Percentiles rank a stretch among this genome's conserved stretches.
These are phyloP conservation scores for Euphorbia celastroides DNA, from an alignment of 441 rosid species.

Conservation along the genomic window DNA sequence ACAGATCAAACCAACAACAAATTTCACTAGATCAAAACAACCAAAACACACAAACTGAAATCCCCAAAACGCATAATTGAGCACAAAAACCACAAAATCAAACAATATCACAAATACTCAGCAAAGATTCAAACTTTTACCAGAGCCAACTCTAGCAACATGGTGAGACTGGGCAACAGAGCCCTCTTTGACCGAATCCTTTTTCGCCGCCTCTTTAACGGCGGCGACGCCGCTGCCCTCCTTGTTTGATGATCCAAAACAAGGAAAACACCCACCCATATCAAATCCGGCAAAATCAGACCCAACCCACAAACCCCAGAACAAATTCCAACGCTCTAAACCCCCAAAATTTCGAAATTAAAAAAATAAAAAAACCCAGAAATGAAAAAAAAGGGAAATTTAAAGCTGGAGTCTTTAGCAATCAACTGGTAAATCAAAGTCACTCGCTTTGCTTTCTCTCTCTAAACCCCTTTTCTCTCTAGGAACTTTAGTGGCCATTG, in stretches of 20 bases:
- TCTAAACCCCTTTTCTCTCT: constrained; percentile 28
- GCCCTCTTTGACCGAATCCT: constrained; percentile 71
- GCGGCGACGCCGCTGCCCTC: constrained; percentile 38
- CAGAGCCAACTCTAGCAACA: constrained; percentile 53
- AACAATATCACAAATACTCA: constrained; percentile 1
- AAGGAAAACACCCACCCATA: constrained; percentile 96
- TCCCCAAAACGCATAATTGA: constrained; percentile 33
- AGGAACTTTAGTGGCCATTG: constrained; percentile 45
- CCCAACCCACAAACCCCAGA: constrained; percentile 33
- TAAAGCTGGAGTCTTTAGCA: constrained; percentile 19
- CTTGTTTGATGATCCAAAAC: constrained; percentile 84
- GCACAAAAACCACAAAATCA: constrained; percentile 22
- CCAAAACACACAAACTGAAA: constrained; percentile 21
- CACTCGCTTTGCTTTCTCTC: constrained; percentile 32
- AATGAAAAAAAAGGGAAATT: not conserved
- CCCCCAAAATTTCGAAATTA: not conserved
- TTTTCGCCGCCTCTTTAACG: constrained; percentile 60
- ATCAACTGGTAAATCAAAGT: constrained; percentile 14
- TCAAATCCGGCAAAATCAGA: constrained; percentile 43
- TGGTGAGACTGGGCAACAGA: constrained; percentile 69
- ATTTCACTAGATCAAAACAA: constrained; percentile 19
- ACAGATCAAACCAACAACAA: constrained; percentile 39
- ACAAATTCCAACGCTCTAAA: constrained; percentile 27
- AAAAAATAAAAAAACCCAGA: not conserved
- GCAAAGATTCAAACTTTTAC: constrained; percentile 28